phyloP scores from a whole-genome alignment of 768 basidiomycete species.

The Boletus tylopilopsis region DNA sequence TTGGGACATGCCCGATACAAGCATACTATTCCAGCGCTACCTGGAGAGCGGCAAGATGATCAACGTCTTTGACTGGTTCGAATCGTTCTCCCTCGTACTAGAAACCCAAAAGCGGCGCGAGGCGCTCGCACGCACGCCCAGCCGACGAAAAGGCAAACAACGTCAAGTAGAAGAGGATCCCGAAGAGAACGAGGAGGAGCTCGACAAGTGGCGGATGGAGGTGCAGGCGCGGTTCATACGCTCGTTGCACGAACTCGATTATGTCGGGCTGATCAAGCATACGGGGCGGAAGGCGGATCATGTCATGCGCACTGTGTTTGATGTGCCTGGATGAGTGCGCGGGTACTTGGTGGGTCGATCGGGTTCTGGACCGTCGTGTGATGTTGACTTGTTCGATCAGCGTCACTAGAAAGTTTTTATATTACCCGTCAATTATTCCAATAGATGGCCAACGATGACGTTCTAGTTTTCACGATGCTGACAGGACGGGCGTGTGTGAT shows the following conservation, averaged over 20 bases:
- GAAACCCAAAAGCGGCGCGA: slow-evolving; percentile 46
- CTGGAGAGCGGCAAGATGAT: slow-evolving; percentile 77
- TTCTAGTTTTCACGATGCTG: no score
- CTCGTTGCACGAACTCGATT: slow-evolving; percentile 78
- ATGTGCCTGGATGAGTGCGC: slow-evolving; percentile 26
- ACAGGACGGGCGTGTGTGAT: no score
- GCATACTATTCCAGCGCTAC: slow-evolving; percentile 73
- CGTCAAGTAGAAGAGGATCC: slow-evolving; percentile 22
- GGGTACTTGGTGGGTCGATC: slow-evolving; percentile 16
- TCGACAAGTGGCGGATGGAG: slow-evolving; percentile 56
- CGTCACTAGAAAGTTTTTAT: not conserved
- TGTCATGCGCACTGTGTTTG: slow-evolving; percentile 65
- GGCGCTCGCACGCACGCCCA: slow-evolving; percentile 12
- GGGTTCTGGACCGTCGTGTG: not conserved
- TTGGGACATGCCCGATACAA: slow-evolving; percentile 66
- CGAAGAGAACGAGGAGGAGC: slow-evolving; percentile 31
- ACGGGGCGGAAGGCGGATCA: slow-evolving; percentile 77
- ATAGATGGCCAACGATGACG: no score
- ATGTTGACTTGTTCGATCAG: slow-evolving; percentile 9
- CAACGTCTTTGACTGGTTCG: slow-evolving; percentile 88
- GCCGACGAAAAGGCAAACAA: slow-evolving; percentile 24
- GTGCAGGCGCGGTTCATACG: slow-evolving; percentile 78
- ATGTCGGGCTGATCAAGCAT: slow-evolving; percentile 75
- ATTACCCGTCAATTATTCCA: no score
- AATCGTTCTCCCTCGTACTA: slow-evolving; percentile 65